These are phyloP conservation scores for Clarireedia monteithiana DNA, from an alignment of 2,329 filamentous ascomycete genomes.

Conservation along the genomic window DNA sequence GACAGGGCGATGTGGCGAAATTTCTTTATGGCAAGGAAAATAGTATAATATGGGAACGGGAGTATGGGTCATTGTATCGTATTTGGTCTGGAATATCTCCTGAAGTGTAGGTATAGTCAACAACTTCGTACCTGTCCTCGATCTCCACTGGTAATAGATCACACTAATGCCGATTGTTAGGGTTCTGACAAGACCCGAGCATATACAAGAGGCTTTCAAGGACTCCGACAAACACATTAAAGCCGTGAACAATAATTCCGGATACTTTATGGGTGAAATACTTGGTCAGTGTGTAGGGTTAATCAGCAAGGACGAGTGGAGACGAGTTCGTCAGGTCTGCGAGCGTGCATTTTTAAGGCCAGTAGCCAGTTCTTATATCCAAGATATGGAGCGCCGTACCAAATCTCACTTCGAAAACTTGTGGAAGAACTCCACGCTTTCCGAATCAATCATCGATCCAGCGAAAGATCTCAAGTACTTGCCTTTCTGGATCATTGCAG, in stretches of 20 bases:
- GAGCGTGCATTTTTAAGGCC: too few species aligned
- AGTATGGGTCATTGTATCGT: too few species aligned
- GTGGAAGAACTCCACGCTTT: too few species aligned
- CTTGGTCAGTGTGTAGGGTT: slow-evolving; percentile 38
- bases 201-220: slow-evolving; percentile 33
- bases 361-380: too few species aligned
- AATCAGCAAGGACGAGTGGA: slow-evolving; percentile 30
- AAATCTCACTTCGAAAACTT: too few species aligned
- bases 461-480: slow-evolving; percentile 23
- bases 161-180: slow-evolving; percentile 16
- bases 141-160: too few species aligned
- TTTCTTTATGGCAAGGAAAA: too few species aligned
- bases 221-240: slow-evolving; percentile 39
- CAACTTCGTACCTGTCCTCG: not conserved
- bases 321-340: too few species aligned
- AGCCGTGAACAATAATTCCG: slow-evolving; percentile 34
- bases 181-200: slow-evolving; percentile 30
- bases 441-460: too few species aligned
- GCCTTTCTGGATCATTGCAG: slow-evolving; percentile 34
- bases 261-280: slow-evolving; percentile 32
- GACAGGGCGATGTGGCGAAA: too few species aligned
- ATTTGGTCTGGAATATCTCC: slow-evolving; percentile 32
- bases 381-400: slow-evolving; percentile 18
- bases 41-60: too few species aligned
- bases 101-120: slow-evolving; percentile 31